A percentile compares a stretch with the other conserved stretches of the same genome.
phyloP scores from a whole-genome alignment of 495 filamentous ascomycete genomes.

The Podospora pseudoanserina region DNA sequence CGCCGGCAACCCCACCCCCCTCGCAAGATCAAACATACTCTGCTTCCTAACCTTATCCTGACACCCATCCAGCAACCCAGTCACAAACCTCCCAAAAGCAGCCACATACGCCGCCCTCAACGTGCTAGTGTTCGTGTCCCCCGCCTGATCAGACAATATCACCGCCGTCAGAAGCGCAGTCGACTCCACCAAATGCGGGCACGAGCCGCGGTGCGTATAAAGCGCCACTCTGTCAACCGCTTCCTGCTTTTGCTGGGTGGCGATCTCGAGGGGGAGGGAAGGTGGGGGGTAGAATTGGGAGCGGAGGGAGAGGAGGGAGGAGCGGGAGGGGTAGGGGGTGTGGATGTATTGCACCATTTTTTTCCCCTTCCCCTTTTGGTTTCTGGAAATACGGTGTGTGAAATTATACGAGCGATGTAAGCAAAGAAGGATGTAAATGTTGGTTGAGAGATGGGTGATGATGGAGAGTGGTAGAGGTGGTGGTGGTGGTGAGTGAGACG shows the following conservation, averaged over 20 bases:
- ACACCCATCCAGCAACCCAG: constrained; percentile 75
- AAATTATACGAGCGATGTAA: neutral
- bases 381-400: neutral
- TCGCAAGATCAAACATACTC: constrained; percentile 80
- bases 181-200: constrained; percentile 77
- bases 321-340: constrained; percentile 70
- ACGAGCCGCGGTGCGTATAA: constrained; percentile 65
- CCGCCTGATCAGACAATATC: constrained; percentile 55
- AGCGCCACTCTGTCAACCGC: constrained; percentile 50
- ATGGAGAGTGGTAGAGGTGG: too few relatives aligned
- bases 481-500: neutral
- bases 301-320: constrained; percentile 65
- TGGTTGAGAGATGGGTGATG: neutral
- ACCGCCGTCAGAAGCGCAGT: constrained; percentile 75
- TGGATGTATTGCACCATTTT: constrained; percentile 70
- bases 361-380: neutral
- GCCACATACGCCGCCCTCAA: constrained; percentile 46
- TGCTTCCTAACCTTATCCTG: constrained; percentile 64
- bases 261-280: neutral
- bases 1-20: constrained; percentile 69
- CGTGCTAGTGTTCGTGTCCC: constrained; percentile 10
- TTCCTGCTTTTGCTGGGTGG: constrained; percentile 22
- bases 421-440: neutral
- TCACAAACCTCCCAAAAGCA: constrained; percentile 68
- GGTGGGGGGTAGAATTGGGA: constrained; percentile 57